Base-by-base conservation (phyloP, 192 early-diverging fungal species). In the Coemansia sp. region DNA sequence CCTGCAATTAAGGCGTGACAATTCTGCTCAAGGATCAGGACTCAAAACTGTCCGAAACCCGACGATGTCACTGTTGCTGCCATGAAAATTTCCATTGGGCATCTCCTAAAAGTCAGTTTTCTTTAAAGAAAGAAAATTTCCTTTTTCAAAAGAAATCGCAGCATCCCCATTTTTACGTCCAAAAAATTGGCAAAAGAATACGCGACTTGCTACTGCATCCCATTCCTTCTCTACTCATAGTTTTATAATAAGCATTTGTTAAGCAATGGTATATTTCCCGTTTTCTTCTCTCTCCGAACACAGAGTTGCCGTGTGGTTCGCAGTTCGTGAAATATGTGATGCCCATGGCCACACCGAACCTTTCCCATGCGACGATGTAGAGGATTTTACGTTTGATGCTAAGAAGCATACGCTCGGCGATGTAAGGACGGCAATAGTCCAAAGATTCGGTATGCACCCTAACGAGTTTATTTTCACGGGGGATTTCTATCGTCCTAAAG, bases 21-120 rank as follows among this genome's bases (percentile, higher is more conserved):
- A 27, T 27, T 73, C 93, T 65, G 97, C 97, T 37, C 94, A 95
- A 67, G 97, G 97, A n/a, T 89, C 90, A 59, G 97, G 95, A 27
- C 36, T 81, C 86, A 44, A 84, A 91, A 34, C 61, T 87, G 17
- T 81, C 74, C 57, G 78, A 83, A 63, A 77, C 92, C 27, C 24
- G 88, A 90, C 53, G 91, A 93, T 72, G 95, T 94, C 27, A 67
- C 94, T 10, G 77, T 80, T 24, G 85, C 87, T 54, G 94, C 95
- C 24, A 69, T 85, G 59, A 83, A 88, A 63, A 94, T 93, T 85
- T 94, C 89, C 61, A 79, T 90, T 71, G 46, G 86, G 51, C 87
- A 89, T 24, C 72, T 74, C n/a, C 53, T 51, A 9, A 68, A 50
- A 65, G 29, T 31, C 27, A 24, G 16, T 1, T 27, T 8, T 1